A percentile compares a stretch with the other conserved stretches of the same genome.
Conservation (phyloP, 345 rosid species). For the Arabis hirsuta region DNA sequence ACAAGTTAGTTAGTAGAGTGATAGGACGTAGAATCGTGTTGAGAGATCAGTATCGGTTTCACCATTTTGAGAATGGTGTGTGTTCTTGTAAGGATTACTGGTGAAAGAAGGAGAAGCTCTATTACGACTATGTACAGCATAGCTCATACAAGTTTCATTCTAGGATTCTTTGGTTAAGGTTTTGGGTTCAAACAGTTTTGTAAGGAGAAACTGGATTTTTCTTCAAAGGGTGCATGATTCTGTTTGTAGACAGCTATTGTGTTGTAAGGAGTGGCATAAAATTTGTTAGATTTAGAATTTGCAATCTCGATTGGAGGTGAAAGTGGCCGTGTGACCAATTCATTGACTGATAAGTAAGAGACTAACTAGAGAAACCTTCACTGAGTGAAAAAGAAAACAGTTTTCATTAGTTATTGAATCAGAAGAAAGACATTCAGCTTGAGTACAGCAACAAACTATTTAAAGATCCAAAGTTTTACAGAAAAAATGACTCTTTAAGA, state of each 20-base stretch:
- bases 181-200: slow-evolving; percentile 8
- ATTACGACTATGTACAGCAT: slow-evolving; percentile 16
- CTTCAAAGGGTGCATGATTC: not conserved
- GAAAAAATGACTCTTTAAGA: not conserved
- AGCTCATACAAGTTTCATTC: slow-evolving; percentile 3
- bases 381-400: not conserved
- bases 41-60: slow-evolving; percentile 84
- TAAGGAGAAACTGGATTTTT: not conserved
- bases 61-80: slow-evolving; percentile 71
- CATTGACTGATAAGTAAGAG: not conserved
- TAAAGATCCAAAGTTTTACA: slow-evolving; percentile 24
- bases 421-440: slow-evolving; percentile 2
- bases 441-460: slow-evolving; percentile 36
- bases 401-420: slow-evolving; percentile 19
- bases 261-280: not conserved
- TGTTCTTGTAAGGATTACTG: slow-evolving; percentile 88
- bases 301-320: slow-evolving; percentile 1
- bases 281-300: not conserved
- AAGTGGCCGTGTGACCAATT: not conserved
- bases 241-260: not conserved
- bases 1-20: slow-evolving; percentile 69
- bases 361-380: not conserved
- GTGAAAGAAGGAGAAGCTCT: slow-evolving; percentile 48
- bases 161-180: slow-evolving; percentile 23
- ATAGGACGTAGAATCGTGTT: slow-evolving; percentile 56